Evolutionary conservation across 2,329 filamentous ascomycete genomes (phyloP), one percentile per base, ranked within the genome.

Genomic region (Epichloe hybrida): DNA sequence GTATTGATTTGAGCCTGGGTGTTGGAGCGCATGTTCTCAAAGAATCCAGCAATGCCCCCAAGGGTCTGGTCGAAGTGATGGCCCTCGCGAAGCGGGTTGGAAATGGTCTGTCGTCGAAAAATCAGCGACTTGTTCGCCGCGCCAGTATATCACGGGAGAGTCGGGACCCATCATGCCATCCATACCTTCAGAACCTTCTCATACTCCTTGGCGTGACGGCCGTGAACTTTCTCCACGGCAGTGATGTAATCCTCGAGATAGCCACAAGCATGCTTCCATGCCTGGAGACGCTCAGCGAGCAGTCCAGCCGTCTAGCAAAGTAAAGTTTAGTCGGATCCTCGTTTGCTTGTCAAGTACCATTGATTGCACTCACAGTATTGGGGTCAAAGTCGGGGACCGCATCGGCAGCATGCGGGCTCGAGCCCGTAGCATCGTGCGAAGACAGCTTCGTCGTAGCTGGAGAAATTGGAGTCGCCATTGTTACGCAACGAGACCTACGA

Each of bases 241-340:
- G 72, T 73, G 61, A 97, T 76, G 66, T 96, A 98, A 48, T 95
- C 88, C 69, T 97, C 89, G 46, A 98, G 76, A 64, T 95, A 91
- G 51, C 76, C 87, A 55, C 89, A 87, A 54, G 90, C 88, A 66
- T 97, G 91, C 67, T 96, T 97, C 89, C 89, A 98, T 45, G 93
- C 93, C 61, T 87, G 85, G 54, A 98, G 76, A 57, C 93, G 82
- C 72, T 97, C 88, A 50, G 84, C 76, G 56, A 98, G 83, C 47
- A 97, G 77, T 40, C 79, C 83, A n/a, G 84, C 81, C 21, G 85
- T 86, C 83, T 88, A 56, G 20, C 49, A 23, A 21, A n/a, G 17
- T 7, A n/a, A 12, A 4, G 23, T 40, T n/a, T n/a, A 50, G 23
- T 17, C 7, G 31, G 31, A 9, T 40, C 4, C 20, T 35, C 6